Evolutionary conservation across 352 stramenopile genomes (phyloP).

Genomic region (Globisporangium cylindrosporum): DNA sequence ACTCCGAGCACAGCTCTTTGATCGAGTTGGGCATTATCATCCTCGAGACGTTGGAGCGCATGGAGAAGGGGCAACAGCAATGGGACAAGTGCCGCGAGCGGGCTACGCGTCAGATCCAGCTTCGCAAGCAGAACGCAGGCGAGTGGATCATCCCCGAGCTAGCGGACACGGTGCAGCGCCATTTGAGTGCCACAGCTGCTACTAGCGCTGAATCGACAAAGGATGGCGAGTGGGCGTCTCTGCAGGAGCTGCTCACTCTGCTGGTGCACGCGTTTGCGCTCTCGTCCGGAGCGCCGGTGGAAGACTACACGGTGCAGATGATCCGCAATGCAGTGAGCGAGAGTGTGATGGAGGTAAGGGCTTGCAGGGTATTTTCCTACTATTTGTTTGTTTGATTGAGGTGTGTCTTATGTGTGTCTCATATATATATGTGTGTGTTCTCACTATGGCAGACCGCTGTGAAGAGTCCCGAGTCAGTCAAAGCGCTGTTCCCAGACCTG

Average conservation of each 20-base stretch:
- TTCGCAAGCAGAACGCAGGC: constrained; percentile 36
- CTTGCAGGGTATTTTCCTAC: background rate
- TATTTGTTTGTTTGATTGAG: background rate
- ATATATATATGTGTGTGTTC: background rate
- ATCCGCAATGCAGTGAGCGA: constrained; percentile 51
- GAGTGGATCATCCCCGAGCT: constrained; percentile 79
- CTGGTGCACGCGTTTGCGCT: constrained; percentile 65
- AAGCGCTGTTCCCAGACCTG: constrained; percentile 31
- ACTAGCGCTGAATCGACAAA: background rate
- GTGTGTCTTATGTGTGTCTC: background rate
- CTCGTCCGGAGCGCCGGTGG: constrained; percentile 37
- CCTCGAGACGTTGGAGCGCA: constrained; percentile 71
- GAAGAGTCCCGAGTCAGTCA: constrained; percentile 22
- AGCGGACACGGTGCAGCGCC: constrained; percentile 56
- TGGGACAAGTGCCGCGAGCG: constrained; percentile 60
- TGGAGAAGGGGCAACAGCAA: constrained; percentile 42
- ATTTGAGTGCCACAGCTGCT: constrained; percentile 21
- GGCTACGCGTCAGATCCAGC: constrained; percentile 43
- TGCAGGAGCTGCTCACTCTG: constrained; percentile 53
- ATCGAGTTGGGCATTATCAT: constrained; percentile 73
- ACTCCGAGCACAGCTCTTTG: constrained; percentile 50
- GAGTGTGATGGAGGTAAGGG: constrained; percentile 42
- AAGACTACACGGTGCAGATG: constrained; percentile 75
- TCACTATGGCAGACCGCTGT: constrained; percentile 20
- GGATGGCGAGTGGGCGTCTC: constrained; percentile 26